Conservation (phyloP, 768 basidiomycete species). For the Cystofilobasidium capitatum region DNA sequence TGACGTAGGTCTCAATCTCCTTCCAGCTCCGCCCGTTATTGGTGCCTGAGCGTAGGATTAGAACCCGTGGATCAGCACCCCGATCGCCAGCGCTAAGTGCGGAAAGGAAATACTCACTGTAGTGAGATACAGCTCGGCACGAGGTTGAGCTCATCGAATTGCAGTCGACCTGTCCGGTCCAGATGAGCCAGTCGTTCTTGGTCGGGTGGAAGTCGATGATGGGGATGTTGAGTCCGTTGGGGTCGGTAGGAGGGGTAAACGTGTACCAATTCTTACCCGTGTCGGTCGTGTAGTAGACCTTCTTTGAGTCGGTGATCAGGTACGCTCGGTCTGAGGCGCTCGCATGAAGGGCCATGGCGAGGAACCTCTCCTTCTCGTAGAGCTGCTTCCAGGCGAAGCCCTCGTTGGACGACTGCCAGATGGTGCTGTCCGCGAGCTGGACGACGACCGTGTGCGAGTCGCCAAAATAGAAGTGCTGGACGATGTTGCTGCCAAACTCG, state of each 20-base stretch:
- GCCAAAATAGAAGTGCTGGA: conserved; percentile 76
- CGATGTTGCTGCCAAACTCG: conserved; percentile 42
- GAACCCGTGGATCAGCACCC: not conserved
- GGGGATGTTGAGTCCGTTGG: conserved; percentile 67
- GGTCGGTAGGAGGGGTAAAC: conserved; percentile 53
- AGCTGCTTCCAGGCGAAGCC: conserved; percentile 80
- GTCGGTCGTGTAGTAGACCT: conserved; percentile 72
- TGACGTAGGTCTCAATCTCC: conserved; percentile 71
- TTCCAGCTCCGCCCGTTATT: conserved; percentile 72
- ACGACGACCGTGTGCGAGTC: conserved; percentile 77
- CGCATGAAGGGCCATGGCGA: conserved; percentile 78
- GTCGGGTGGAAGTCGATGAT: conserved; percentile 78
- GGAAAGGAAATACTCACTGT: conserved; percentile 35
- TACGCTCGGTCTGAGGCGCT: conserved; percentile 74
- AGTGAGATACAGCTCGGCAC: conserved; percentile 68
- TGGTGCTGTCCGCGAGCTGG: conserved; percentile 59
- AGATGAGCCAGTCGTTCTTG: conserved; percentile 71
- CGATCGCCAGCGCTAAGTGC: no score
- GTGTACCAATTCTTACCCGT: conserved; percentile 62
- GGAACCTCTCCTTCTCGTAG: conserved; percentile 53
- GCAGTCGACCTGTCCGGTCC: conserved; percentile 72
- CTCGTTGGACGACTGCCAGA: conserved; percentile 95
- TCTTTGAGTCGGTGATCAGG: conserved; percentile 61
- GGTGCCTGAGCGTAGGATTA: not conserved
- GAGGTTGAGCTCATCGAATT: conserved; percentile 40